phyloP scores from a whole-genome alignment of 1,284 basidiomycete genomes.

The Moesziomyces parantarcticus region DNA sequence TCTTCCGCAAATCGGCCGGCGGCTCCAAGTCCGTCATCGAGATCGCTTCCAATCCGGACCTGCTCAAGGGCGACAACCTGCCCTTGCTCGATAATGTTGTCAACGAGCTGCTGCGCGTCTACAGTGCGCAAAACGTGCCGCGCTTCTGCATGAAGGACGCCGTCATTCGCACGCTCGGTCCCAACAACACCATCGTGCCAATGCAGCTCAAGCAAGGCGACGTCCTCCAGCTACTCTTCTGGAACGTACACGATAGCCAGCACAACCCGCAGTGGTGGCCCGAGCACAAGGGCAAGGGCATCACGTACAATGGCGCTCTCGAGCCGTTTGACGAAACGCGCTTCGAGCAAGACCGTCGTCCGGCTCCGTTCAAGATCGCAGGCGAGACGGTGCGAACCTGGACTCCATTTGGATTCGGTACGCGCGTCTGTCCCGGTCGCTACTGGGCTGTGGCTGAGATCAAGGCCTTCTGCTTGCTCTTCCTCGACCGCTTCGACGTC shows the following conservation, averaged over 20 bases:
- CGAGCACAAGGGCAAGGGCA: neutral
- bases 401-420: conserved; percentile 20
- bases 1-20: neutral
- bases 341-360: conserved; percentile 4
- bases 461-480: conserved; percentile 21
- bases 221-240: conserved; percentile 16
- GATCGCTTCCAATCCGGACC: conserved; percentile 5
- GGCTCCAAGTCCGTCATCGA: conserved; percentile 1
- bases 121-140: conserved; percentile 13
- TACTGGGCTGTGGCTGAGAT: conserved; percentile 35
- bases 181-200: conserved; percentile 1
- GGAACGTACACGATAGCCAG: conserved; percentile 9
- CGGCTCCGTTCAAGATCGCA: neutral
- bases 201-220: conserved; percentile 23
- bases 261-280: conserved; percentile 21
- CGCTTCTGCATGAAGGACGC: conserved; percentile 18
- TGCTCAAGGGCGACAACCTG: conserved; percentile 10
- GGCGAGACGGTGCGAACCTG: conserved; percentile 16
- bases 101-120: conserved; percentile 18
- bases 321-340: conserved; percentile 19
- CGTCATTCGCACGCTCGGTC: conserved; percentile 2
- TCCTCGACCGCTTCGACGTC: conserved; percentile 22
- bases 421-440: conserved; percentile 20
- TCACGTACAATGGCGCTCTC: conserved; percentile 6
- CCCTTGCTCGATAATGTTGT: conserved; percentile 17